Evolutionary conservation across 1,284 basidiomycete genomes (phyloP), one percentile per base, ranked within the genome.

Genomic region (Ustilago lituana): DNA sequence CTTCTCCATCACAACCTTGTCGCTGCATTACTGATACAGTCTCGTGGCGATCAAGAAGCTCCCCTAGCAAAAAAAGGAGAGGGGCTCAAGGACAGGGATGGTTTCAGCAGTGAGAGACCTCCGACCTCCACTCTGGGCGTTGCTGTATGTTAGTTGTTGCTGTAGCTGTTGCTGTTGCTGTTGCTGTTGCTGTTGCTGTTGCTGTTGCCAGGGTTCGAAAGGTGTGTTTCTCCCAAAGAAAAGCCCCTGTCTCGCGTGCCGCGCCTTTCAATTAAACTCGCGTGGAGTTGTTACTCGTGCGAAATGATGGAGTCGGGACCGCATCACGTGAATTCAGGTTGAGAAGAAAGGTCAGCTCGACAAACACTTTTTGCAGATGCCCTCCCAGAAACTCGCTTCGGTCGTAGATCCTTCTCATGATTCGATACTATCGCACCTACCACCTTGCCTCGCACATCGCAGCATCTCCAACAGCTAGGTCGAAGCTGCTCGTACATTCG

Each of bases 191-290:
- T 29, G 27, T 12, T 29, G 27, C 27, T 29, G 27, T 12, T 29
- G 27, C 12, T 29, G 27, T 29, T 29, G 27, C 4, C 9, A 60
- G 52, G 43, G 47, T 56, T 51, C 52, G 17, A 55, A 38, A n/a
- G 11, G 43, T 45, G 19, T 55, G 38, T 55, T 35, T 44, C 43
- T 32, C 27, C 32, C 11, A 22, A 37, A n/a, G n/a, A n/a, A n/a
- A 33, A 62, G 53, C 54, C 60, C 54, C 53, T 56, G 53, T 63
- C 60, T 56, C 60, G 53, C 43, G 43, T 52, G 33, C 44, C 59
- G 47, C 59, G 52, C 52, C n/a, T 38, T 29, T 14, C 33, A 27
- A 11, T 8, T n/a, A 24, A 31, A 41, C 47, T 37, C 47, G 59
- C 43, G 37, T 55, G n/a, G n/a, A n/a, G n/a, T n/a, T n/a, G n/a